phyloP scores from a whole-genome alignment of 2,329 filamentous ascomycete species.

The Alternaria sp. region DNA sequence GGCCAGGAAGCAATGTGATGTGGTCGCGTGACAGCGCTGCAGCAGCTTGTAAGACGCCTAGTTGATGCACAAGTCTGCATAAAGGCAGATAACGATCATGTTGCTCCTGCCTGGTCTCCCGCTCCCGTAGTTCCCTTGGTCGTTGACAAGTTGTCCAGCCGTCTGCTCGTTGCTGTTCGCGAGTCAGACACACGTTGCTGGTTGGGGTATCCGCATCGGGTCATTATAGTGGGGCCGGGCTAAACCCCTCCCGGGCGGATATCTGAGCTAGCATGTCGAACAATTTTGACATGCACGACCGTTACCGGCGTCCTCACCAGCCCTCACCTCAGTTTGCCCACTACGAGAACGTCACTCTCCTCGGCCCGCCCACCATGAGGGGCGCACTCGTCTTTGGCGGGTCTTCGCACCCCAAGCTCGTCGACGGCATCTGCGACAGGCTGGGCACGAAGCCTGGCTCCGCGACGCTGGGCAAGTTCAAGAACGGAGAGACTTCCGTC shows the following conservation, averaged over 20 bases:
- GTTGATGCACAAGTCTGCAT: constrained; percentile 9
- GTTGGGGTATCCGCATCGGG: constrained; percentile 2
- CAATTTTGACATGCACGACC: constrained; percentile 30
- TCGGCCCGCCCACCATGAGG: constrained; percentile 61
- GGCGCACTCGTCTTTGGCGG: constrained; percentile 72
- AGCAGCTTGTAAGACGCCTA: constrained; percentile 28
- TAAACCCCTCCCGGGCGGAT: constrained; percentile 10
- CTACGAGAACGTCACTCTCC: constrained; percentile 37
- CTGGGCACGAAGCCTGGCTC: constrained; percentile 66
- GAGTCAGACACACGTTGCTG: constrained; percentile 12
- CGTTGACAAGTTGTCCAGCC: background rate
- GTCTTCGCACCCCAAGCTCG: constrained; percentile 67
- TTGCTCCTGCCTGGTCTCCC: background rate
- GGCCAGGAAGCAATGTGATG: constrained; percentile 17
- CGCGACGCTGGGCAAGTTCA: constrained; percentile 69
- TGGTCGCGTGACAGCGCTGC: constrained; percentile 43
- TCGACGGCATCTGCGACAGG: constrained; percentile 70
- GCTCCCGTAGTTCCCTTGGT: background rate
- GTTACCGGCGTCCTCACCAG: constrained; percentile 16
- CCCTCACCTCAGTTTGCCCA: constrained; percentile 28
- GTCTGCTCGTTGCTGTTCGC: constrained; percentile 2
- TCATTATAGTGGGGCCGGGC: constrained; percentile 4
- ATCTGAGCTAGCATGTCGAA: constrained; percentile 24
- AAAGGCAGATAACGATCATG: constrained; percentile 5
- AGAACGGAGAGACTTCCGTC: constrained; percentile 73